Evolutionary conservation across 768 basidiomycete species (phyloP).

Genomic region (Gymnopilus dilepis): DNA sequence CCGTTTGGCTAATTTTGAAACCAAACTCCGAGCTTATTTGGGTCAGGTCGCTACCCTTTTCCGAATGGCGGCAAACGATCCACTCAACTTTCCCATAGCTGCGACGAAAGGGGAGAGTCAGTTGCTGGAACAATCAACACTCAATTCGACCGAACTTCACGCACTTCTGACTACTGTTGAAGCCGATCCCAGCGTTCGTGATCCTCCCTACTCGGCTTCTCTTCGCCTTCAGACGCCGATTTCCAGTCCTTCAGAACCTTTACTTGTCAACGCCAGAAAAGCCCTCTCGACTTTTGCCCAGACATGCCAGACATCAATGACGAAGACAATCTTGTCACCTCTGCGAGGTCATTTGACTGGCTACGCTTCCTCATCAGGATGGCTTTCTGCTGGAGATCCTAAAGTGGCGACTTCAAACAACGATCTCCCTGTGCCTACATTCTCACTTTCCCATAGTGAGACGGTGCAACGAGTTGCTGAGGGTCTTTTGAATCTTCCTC

Average conservation of each 20-base stretch:
- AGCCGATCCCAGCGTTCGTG: slow-evolving; percentile 36
- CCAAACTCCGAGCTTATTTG: slow-evolving; percentile 63
- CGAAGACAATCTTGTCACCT: slow-evolving; percentile 84
- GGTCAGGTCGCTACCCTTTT: slow-evolving; percentile 65
- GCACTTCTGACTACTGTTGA: slow-evolving; percentile 61
- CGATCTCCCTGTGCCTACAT: slow-evolving; percentile 82
- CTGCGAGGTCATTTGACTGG: slow-evolving; percentile 70
- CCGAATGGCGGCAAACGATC: slow-evolving; percentile 58
- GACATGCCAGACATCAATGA: slow-evolving; percentile 78
- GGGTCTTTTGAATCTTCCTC: slow-evolving; percentile 90
- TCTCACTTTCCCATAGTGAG: slow-evolving; percentile 91
- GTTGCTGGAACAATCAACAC: slow-evolving; percentile 79
- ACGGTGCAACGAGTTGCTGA: slow-evolving; percentile 89
- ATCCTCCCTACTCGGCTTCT: slow-evolving; percentile 36
- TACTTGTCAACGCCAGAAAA: slow-evolving; percentile 59
- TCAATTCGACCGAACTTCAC: slow-evolving; percentile 83
- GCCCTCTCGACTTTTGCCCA: slow-evolving; percentile 69
- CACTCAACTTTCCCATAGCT: slow-evolving; percentile 57
- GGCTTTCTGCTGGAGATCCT: slow-evolving; percentile 61
- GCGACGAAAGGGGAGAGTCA: slow-evolving; percentile 71
- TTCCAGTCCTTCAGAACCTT: slow-evolving; percentile 35
- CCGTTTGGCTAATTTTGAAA: slow-evolving; percentile 71
- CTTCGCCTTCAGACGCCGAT: slow-evolving; percentile 34
- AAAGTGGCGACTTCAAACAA: slow-evolving; percentile 50
- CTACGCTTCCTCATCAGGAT: slow-evolving; percentile 73